These are phyloP conservation scores for Cyclostephanos invisitatus DNA, from an alignment of 108 stramenopile genomes.

Conservation along the genomic window DNA sequence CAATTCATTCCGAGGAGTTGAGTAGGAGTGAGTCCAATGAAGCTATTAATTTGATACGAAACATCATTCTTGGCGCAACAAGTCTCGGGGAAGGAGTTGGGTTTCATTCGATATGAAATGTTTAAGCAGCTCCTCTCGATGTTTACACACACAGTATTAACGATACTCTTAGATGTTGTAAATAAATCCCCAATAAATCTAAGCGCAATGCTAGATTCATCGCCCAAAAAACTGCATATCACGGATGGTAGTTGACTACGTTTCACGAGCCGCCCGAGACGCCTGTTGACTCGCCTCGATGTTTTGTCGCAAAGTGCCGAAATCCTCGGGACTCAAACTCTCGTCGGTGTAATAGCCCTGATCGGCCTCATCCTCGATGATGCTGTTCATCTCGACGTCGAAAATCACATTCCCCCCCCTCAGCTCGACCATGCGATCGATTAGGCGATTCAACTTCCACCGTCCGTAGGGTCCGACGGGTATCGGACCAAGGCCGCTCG, in stretches of 20 bases:
- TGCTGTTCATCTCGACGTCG: constrained; percentile 64
- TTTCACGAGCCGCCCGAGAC: constrained; percentile 13
- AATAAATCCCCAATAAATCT: too few species aligned
- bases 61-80: too few species aligned
- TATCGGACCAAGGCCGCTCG: constrained; percentile 69
- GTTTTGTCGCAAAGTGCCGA: constrained; percentile 52
- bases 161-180: too few species aligned
- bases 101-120: too few species aligned
- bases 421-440: constrained; percentile 73
- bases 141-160: too few species aligned
- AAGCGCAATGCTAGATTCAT: too few species aligned
- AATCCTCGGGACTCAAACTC: constrained; percentile 62
- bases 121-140: too few species aligned
- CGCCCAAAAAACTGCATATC: too few species aligned
- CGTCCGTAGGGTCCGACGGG: constrained; percentile 72
- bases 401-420: constrained; percentile 75
- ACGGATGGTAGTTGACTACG: too few species aligned
- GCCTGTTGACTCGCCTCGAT: constrained; percentile 39
- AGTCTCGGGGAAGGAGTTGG: not conserved
- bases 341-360: constrained; percentile 88
- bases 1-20: constrained; percentile 83
- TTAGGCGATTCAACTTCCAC: constrained; percentile 57
- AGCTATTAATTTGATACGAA: not conserved
- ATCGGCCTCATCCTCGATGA: constrained; percentile 85
- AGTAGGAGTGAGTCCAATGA: not conserved